Evolutionary conservation across 2,329 filamentous ascomycete genomes (phyloP).

Genomic region (Endothia cerciana): DNA sequence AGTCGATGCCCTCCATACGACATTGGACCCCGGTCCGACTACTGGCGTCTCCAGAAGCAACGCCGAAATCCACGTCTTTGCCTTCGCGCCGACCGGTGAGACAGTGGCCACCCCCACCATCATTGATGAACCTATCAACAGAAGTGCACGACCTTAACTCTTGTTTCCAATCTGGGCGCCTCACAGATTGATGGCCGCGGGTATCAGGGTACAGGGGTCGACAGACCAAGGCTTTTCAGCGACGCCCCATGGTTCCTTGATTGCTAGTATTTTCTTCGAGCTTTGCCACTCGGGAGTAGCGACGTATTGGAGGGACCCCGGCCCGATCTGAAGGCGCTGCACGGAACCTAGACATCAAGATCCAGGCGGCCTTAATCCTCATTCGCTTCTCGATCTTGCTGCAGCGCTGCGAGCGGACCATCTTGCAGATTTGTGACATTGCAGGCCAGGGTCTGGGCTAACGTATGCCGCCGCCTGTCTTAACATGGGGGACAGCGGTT

Average conservation of each 20-base stretch:
- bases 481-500: neutral
- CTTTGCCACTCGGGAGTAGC: too few relatives aligned
- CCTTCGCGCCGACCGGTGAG: conserved; percentile 17
- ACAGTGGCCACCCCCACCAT: conserved; percentile 16
- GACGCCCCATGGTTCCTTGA: conserved; percentile 1
- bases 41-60: neutral
- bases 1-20: neutral
- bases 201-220: conserved; percentile 16
- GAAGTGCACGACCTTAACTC: conserved; percentile 8
- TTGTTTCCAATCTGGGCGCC: conserved; percentile 17
- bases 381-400: conserved; percentile 11
- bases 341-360: conserved; percentile 10
- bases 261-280: neutral
- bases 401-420: conserved; percentile 7
- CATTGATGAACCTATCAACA: conserved; percentile 11
- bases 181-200: conserved; percentile 12
- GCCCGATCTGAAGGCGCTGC: conserved; percentile 23
- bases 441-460: neutral
- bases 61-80: neutral
- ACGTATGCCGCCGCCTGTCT: neutral
- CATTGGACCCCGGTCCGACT: neutral
- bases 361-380: conserved; percentile 10
- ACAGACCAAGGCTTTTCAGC: conserved; percentile 14
- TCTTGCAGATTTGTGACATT: conserved; percentile 11
- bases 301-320: neutral